phyloP scores from a whole-genome alignment of 2,329 filamentous ascomycete species.

The Verticillium zaregamsianum region DNA sequence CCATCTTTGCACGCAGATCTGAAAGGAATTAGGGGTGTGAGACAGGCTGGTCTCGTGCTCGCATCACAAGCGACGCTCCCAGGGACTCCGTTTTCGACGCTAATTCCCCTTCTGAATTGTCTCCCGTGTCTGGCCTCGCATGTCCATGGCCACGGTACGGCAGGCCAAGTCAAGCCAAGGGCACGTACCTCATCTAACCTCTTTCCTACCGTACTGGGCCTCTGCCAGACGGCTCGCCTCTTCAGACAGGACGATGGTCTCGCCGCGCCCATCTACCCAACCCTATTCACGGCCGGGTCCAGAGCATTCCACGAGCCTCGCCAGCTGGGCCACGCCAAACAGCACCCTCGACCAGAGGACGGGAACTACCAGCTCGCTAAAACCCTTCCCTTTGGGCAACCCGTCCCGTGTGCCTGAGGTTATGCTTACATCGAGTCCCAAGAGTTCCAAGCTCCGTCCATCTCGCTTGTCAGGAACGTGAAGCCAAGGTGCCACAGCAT shows the following conservation, averaged over 20 bases:
- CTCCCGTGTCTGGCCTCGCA: neutral
- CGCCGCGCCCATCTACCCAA: neutral
- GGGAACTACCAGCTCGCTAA: neutral
- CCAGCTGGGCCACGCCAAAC: neutral
- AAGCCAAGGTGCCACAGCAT: neutral
- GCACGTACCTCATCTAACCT: too few species aligned
- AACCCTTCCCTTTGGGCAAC: neutral
- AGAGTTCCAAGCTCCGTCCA: too few species aligned
- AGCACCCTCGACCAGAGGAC: neutral
- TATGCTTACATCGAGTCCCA: too few species aligned
- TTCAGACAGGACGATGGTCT: neutral
- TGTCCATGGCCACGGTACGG: neutral
- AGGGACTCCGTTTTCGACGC: neutral
- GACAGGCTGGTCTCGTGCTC: neutral
- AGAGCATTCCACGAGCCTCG: neutral
- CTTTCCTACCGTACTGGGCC: too few species aligned
- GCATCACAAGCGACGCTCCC: neutral
- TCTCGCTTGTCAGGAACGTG: neutral
- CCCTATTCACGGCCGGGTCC: neutral
- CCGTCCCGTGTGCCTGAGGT: neutral
- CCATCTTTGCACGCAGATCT: neutral
- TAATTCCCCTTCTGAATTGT: neutral
- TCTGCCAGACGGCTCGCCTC: neutral
- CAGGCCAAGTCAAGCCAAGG: too few species aligned
- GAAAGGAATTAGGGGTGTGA: neutral